These are phyloP conservation scores for Tulasnella sp. DNA, from an alignment of 768 basidiomycete species.

Conservation along the genomic window DNA sequence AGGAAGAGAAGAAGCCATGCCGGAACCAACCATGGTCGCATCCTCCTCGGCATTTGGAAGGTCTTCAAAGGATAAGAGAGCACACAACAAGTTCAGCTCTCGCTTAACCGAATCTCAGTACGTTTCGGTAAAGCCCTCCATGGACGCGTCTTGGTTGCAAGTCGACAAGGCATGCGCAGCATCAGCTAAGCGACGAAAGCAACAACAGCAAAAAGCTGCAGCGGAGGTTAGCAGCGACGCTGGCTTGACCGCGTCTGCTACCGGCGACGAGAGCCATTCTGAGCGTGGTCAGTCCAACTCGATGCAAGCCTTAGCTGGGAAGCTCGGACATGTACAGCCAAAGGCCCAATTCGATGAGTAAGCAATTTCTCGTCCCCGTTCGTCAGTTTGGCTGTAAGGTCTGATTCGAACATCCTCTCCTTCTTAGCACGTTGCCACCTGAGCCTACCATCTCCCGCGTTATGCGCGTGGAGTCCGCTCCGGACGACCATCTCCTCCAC, in stretches of 20 bases:
- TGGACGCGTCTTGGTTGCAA: slow-evolving; percentile 52
- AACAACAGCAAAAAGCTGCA: neutral
- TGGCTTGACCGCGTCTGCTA: slow-evolving; percentile 22
- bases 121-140: neutral
- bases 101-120: slow-evolving; percentile 27
- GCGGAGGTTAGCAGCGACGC: slow-evolving; percentile 20
- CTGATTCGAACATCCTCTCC: neutral
- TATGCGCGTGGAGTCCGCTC: slow-evolving; percentile 47
- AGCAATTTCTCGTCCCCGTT: slow-evolving; percentile 27
- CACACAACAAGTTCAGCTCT: slow-evolving; percentile 29
- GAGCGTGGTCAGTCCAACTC: neutral
- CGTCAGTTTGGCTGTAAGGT: neutral
- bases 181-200: neutral
- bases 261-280: slow-evolving; percentile 22
- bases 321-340: slow-evolving; percentile 25
- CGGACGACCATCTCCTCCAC: slow-evolving; percentile 33
- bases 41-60: slow-evolving; percentile 4
- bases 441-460: slow-evolving; percentile 52
- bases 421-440: slow-evolving; percentile 58
- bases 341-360: slow-evolving; percentile 68
- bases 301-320: slow-evolving; percentile 48
- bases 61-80: slow-evolving; percentile 23
- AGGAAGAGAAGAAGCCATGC: slow-evolving; percentile 33
- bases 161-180: slow-evolving; percentile 44
- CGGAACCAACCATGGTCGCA: slow-evolving; percentile 25